Percentiles rank a stretch among this genome's conserved stretches.
These are phyloP conservation scores for Leptographium procerum DNA, from an alignment of 2,329 filamentous ascomycete species.

Conservation along the genomic window DNA sequence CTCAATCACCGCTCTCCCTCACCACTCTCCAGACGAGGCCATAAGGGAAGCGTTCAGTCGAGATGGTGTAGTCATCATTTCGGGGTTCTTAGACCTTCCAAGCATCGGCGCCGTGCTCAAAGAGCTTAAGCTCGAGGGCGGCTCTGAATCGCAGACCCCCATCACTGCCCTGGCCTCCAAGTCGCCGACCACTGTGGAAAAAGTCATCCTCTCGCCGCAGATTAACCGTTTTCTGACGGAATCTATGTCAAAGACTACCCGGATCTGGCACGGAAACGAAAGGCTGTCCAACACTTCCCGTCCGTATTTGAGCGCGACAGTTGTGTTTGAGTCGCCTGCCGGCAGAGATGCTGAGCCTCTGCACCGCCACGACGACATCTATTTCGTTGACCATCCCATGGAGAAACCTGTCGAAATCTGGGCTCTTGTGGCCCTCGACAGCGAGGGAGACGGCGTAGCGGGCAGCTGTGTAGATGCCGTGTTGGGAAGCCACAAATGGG, in stretches of 20 bases:
- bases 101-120: background rate
- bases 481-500: background rate
- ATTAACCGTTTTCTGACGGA: background rate
- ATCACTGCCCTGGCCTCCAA: background rate
- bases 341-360: background rate
- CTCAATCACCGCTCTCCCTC: background rate
- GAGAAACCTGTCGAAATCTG: background rate
- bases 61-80: background rate
- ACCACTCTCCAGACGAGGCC: background rate
- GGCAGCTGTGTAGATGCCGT: background rate
- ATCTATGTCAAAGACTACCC: background rate
- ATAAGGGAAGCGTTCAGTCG: background rate
- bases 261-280: background rate
- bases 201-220: background rate
- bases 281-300: background rate
- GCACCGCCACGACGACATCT: background rate
- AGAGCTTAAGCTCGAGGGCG: background rate
- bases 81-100: background rate
- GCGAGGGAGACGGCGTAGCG: background rate
- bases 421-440: background rate
- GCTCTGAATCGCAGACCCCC: background rate
- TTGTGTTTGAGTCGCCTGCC: background rate
- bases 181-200: background rate
- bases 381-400: background rate
- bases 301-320: background rate